A percentile compares a stretch with the other conserved stretches of the same genome.
phyloP scores from a whole-genome alignment of 768 basidiomycete species.

The Inosperma sp. region DNA sequence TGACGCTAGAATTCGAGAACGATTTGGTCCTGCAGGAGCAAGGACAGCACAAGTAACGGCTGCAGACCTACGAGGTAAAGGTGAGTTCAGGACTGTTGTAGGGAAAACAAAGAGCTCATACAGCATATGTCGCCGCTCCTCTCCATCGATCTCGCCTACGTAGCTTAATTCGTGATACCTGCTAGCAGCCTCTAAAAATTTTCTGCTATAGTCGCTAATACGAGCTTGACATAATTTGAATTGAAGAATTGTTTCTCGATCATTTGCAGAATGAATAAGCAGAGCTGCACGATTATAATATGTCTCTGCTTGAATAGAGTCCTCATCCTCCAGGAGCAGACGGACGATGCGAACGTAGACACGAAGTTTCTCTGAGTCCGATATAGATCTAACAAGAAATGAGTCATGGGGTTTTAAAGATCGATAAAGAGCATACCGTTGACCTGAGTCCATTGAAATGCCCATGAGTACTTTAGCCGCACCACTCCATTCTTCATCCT shows the following conservation, averaged over 20 bases:
- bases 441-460: slow-evolving; percentile 86
- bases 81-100: neutral
- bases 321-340: slow-evolving; percentile 91
- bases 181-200: slow-evolving; percentile 91
- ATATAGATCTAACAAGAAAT: slow-evolving; percentile 29
- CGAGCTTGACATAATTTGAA: slow-evolving; percentile 94
- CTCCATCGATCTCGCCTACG: slow-evolving; percentile 87
- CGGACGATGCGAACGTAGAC: slow-evolving; percentile 94
- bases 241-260: slow-evolving; percentile 74
- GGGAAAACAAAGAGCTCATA: slow-evolving; percentile 36
- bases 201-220: slow-evolving; percentile 86
- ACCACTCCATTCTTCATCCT: slow-evolving; percentile 89
- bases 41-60: slow-evolving; percentile 96
- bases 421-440: slow-evolving; percentile 52
- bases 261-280: slow-evolving; percentile 72
- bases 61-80: slow-evolving; percentile 52
- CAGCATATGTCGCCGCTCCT: slow-evolving; percentile 88
- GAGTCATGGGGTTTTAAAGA: slow-evolving; percentile 7
- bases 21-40: slow-evolving; percentile 94
- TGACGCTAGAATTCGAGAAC: slow-evolving; percentile 88
- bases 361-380: slow-evolving; percentile 82
- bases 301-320: slow-evolving; percentile 95
- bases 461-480: slow-evolving; percentile 90
- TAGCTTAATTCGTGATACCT: slow-evolving; percentile 94
- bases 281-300: slow-evolving; percentile 96